Percentiles rank a stretch among this genome's conserved stretches.
phyloP scores from a whole-genome alignment of 2,329 filamentous ascomycete genomes.

The Colletotrichum liaoningense region DNA sequence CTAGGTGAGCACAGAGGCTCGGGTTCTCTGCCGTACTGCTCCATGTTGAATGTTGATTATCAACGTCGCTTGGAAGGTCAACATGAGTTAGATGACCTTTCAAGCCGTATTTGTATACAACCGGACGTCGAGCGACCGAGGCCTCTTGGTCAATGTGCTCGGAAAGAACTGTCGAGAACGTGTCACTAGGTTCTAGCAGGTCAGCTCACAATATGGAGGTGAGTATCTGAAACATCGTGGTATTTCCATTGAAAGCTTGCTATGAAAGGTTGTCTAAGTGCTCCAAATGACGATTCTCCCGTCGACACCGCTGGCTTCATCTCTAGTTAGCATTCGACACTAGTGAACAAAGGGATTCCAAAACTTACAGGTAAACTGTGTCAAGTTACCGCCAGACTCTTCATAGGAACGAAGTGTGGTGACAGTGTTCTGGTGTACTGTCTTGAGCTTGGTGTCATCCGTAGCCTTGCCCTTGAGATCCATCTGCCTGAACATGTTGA shows the following conservation, averaged over 20 bases:
- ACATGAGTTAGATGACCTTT: not conserved
- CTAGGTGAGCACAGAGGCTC: conserved; percentile 14
- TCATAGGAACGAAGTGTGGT: conserved; percentile 84
- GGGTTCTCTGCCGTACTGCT: not conserved
- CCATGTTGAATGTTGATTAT: not conserved
- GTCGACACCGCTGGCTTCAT: conserved; percentile 81
- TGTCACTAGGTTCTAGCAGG: not conserved
- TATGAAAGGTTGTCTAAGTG: conserved; percentile 56
- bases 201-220: not conserved
- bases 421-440: conserved; percentile 96
- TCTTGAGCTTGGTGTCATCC: conserved; percentile 94
- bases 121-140: not conserved
- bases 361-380: conserved; percentile 87
- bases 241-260: conserved; percentile 27
- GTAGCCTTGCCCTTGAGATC: conserved; percentile 93
- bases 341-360: not conserved
- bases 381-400: conserved; percentile 71
- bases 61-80: not conserved
- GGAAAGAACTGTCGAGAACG: not conserved
- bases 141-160: not conserved
- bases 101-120: not conserved
- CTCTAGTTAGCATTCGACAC: conserved; percentile 40
- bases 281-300: conserved; percentile 85
- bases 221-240: conserved; percentile 11
- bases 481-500: conserved; percentile 99